Evolutionary conservation across 23 red algal genomes (phyloP).

Genomic region (Agarophyton chilense): DNA sequence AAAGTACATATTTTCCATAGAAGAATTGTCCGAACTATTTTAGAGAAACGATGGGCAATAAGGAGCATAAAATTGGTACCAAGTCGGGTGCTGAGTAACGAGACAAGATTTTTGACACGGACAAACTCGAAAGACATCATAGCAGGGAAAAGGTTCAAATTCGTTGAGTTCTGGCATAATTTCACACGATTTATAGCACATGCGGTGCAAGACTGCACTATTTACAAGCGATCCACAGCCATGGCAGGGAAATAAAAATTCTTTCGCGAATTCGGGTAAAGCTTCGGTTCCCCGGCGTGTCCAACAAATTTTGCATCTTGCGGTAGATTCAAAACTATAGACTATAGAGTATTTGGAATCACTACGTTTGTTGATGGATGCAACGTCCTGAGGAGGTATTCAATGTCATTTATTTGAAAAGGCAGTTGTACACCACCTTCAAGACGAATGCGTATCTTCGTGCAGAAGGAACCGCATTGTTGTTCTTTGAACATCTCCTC

Average conservation of each 20-base stretch:
- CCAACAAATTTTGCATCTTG: not conserved
- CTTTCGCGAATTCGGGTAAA: not conserved
- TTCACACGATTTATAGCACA: not conserved
- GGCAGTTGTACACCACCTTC: not conserved
- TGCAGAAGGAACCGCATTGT: not conserved
- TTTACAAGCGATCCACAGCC: not conserved
- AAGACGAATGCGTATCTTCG: not conserved
- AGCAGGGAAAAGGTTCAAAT: not conserved
- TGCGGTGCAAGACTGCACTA: not conserved
- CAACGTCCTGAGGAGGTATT: not conserved
- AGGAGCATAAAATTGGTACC: not conserved
- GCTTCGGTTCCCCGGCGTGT: not conserved
- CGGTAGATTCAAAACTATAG: not conserved
- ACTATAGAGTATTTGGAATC: not conserved
- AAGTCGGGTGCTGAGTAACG: not conserved
- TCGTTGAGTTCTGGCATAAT: not conserved
- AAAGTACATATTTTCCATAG: not conserved
- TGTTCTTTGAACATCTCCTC: not conserved
- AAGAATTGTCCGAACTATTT: conserved; percentile 19
- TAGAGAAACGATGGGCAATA: conserved; percentile 38
- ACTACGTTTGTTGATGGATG: not conserved
- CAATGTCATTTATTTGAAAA: not conserved
- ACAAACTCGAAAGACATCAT: not conserved
- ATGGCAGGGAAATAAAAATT: not conserved
- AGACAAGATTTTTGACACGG: not conserved